Evolutionary conservation across 75 land plant genomes (phyloP).

Genomic region (Cryptomeria japonica): DNA sequence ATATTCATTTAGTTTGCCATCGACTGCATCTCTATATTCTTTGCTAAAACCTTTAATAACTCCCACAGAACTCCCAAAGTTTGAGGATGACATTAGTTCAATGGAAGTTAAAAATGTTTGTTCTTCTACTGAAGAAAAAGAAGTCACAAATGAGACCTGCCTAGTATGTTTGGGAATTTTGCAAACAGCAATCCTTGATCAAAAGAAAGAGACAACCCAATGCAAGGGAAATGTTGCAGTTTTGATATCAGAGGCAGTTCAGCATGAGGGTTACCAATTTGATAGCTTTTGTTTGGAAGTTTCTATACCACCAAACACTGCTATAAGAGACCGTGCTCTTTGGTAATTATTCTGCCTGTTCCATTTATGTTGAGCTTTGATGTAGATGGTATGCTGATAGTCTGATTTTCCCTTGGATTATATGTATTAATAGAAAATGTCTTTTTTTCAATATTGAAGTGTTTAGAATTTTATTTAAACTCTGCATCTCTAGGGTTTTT

Average conservation of each 20-base stretch:
- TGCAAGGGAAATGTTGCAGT: slow-evolving; percentile 25
- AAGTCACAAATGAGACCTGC: slow-evolving; percentile 30
- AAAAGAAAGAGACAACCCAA: slow-evolving; percentile 2
- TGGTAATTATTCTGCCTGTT: slow-evolving; percentile 39
- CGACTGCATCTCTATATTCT: slow-evolving; percentile 22
- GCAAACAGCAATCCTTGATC: slow-evolving; percentile 33
- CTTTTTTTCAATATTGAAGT: background rate
- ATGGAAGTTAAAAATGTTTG: slow-evolving; percentile 7
- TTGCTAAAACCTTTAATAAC: slow-evolving; percentile 22
- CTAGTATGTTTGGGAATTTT: slow-evolving; percentile 68
- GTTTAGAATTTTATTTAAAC: background rate
- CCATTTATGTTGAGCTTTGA: background rate
- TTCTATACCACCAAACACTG: slow-evolving; percentile 52
- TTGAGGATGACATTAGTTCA: background rate
- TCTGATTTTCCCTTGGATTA: background rate
- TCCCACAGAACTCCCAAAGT: slow-evolving; percentile 6
- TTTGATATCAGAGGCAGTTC: slow-evolving; percentile 44
- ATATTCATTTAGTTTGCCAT: slow-evolving; percentile 26
- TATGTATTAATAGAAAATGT: background rate
- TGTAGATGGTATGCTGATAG: background rate
- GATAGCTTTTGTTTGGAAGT: slow-evolving; percentile 72
- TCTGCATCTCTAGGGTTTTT: background rate
- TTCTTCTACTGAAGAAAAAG: background rate
- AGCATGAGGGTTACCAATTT: slow-evolving; percentile 47
- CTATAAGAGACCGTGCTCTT: slow-evolving; percentile 55